Percentiles rank a stretch among this genome's conserved stretches.
Evolutionary conservation across 192 early-diverging fungal genomes (phyloP).

Genomic region (Piromyces finnis): DNA sequence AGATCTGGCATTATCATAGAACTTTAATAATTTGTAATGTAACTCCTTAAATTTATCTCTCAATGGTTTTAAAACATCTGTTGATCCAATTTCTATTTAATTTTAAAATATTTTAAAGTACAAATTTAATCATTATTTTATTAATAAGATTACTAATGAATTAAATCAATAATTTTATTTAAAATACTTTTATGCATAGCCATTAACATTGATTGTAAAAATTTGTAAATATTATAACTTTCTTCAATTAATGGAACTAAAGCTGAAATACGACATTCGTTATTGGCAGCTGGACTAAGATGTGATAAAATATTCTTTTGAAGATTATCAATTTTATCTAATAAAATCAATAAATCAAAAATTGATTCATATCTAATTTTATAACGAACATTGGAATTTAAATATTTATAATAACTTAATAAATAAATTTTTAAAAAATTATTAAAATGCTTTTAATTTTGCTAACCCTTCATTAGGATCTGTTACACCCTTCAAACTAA

Average conservation of each 20-base stretch:
- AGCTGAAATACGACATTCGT: conserved; percentile 87
- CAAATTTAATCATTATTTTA: no score
- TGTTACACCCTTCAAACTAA: conserved; percentile 77
- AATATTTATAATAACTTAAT: no score
- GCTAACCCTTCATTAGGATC: conserved; percentile 90
- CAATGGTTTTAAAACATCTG: conserved; percentile 74
- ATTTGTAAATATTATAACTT: conserved; percentile 86
- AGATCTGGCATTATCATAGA: conserved; percentile 80
- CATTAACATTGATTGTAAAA: conserved; percentile 83
- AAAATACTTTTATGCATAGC: conserved; percentile 84
- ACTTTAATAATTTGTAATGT: conserved; percentile 72
- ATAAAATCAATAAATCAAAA: conserved; percentile 74
- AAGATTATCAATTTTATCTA: conserved; percentile 81
- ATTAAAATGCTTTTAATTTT: background rate
- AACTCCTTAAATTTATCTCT: conserved; percentile 67
- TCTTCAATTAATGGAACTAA: conserved; percentile 96
- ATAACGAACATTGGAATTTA: no score
- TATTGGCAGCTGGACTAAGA: conserved; percentile 64
- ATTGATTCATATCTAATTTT: conserved; percentile 77
- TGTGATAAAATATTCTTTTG: conserved; percentile 74
- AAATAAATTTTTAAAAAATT: no score
- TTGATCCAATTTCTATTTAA: conserved; percentile 25
- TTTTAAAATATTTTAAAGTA: background rate
- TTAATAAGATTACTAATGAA: no score
- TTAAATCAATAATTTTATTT: no score